Conservation (phyloP, 2,329 filamentous ascomycete genomes). For the Beauveria sp. region DNA sequence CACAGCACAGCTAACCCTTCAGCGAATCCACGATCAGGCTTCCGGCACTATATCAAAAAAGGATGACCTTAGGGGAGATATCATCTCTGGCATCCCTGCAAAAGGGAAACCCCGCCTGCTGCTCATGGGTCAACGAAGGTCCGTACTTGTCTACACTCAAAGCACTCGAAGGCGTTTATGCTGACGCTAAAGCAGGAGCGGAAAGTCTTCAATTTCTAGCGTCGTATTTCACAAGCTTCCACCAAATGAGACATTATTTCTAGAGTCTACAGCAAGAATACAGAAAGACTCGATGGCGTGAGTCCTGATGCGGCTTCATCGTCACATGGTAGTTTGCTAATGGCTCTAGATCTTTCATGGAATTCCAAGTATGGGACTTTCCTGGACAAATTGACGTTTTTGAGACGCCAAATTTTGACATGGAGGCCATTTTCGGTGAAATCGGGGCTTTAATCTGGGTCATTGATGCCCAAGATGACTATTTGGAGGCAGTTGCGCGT, state of each 20-base stretch:
- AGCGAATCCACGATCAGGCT: constrained; percentile 56
- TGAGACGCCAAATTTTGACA: constrained; percentile 80
- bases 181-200: constrained; percentile 55
- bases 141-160: constrained; percentile 12
- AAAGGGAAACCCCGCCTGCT: constrained; percentile 77
- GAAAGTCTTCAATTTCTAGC: constrained; percentile 96
- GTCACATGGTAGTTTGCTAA: background rate
- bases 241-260: constrained; percentile 88
- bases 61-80: constrained; percentile 39
- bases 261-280: constrained; percentile 90
- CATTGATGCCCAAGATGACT: constrained; percentile 97
- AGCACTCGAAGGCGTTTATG: background rate
- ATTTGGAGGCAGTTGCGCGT: constrained; percentile 80
- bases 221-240: constrained; percentile 99
- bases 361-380: constrained; percentile 97
- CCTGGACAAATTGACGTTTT: constrained; percentile 88
- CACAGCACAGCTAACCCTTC: constrained; percentile 55
- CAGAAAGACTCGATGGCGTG: constrained; percentile 95
- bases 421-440: constrained; percentile 88
- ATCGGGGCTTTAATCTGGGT: constrained; percentile 97
- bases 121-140: constrained; percentile 95
- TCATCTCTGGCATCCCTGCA: constrained; percentile 35
- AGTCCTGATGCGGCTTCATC: constrained; percentile 28
- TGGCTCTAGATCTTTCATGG: constrained; percentile 80
- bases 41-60: constrained; percentile 42